A percentile compares a stretch with the other conserved stretches of the same genome.
Evolutionary conservation across 2,329 filamentous ascomycete genomes (phyloP).

Genomic region (Ceratocystis smalleyi): DNA sequence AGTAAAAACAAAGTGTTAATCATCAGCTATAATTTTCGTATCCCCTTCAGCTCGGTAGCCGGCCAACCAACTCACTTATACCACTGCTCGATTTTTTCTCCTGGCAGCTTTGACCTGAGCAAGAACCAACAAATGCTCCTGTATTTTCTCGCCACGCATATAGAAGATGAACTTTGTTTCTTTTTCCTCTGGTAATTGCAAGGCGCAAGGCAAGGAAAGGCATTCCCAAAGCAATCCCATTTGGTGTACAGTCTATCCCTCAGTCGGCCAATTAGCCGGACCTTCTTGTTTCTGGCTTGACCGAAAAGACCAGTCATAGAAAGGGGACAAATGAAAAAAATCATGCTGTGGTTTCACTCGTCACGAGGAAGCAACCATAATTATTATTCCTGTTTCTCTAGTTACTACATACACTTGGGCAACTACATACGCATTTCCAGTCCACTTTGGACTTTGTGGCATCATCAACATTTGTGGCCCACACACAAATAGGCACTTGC

Average conservation of each 20-base stretch:
- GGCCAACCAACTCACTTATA: too few relatives aligned
- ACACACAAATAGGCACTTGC: neutral
- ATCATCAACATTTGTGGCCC: neutral
- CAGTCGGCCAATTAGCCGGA: constrained; percentile 1
- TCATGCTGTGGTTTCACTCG: neutral
- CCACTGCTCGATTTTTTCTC: neutral
- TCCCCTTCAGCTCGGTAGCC: too few relatives aligned
- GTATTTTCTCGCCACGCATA: neutral
- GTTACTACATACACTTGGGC: too few relatives aligned
- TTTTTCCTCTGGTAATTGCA: neutral
- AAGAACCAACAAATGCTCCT: neutral
- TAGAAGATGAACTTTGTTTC: neutral
- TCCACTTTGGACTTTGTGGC: neutral
- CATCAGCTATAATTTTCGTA: too few relatives aligned
- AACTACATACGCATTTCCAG: too few relatives aligned
- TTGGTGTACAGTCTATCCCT: neutral
- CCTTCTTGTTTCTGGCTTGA: neutral
- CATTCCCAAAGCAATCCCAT: neutral
- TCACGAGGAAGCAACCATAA: too few relatives aligned
- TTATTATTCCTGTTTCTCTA: too few relatives aligned
- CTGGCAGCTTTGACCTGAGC: neutral
- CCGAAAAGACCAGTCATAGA: neutral
- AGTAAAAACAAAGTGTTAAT: too few relatives aligned
- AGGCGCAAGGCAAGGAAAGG: neutral
- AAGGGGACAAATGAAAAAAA: neutral